These are phyloP conservation scores for Phaseolus coccineus DNA, from an alignment of 331 rosid species.

Conservation along the genomic window DNA sequence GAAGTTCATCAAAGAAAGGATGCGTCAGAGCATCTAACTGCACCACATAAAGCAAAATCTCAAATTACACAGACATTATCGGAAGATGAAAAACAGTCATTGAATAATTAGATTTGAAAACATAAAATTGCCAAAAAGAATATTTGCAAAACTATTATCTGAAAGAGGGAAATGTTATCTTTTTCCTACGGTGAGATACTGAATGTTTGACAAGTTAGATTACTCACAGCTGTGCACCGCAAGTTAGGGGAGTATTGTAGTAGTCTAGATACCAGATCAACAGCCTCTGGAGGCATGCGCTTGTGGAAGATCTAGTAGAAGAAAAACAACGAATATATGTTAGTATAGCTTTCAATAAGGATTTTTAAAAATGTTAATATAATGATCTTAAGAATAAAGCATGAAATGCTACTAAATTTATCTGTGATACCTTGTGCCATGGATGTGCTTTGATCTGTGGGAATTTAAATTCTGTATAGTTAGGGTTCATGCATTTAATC, in stretches of 20 bases:
- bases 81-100: constrained; percentile 4
- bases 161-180: background rate
- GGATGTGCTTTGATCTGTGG: constrained; percentile 98
- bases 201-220: background rate
- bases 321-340: constrained; percentile 20
- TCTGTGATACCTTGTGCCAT: constrained; percentile 86
- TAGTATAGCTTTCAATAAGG: constrained; percentile 32
- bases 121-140: constrained; percentile 21
- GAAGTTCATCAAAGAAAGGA: constrained; percentile 91
- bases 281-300: constrained; percentile 98
- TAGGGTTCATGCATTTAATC: constrained; percentile 98
- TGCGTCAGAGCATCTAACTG: constrained; percentile 92
- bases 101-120: constrained; percentile 25
- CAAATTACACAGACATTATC: constrained; percentile 11
- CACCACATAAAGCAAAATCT: constrained; percentile 25
- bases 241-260: constrained; percentile 92
- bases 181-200: background rate
- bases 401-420: constrained; percentile 14
- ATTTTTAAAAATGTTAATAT: background rate
- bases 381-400: constrained; percentile 5
- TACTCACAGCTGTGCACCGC: constrained; percentile 90
- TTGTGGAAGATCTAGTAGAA: constrained; percentile 78
- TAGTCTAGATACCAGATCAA: constrained; percentile 94
- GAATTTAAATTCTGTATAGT: constrained; percentile 94
- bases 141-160: constrained; percentile 21